These are phyloP conservation scores for Phytophthora quininea DNA, from an alignment of 352 stramenopile genomes.

Conservation along the genomic window DNA sequence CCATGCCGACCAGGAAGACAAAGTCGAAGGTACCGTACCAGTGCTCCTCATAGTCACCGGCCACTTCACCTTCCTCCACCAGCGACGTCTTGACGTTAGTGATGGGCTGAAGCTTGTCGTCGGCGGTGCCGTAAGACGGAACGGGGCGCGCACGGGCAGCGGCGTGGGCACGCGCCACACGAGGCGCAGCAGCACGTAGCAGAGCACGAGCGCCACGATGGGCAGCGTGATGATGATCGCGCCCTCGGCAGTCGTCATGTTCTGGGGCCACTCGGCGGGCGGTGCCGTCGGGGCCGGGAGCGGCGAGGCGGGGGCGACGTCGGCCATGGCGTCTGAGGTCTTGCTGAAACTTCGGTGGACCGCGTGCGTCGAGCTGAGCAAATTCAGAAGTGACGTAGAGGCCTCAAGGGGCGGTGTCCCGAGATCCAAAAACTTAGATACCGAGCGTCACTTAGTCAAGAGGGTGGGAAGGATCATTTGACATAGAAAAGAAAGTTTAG, in stretches of 20 bases:
- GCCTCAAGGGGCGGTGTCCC: conserved; percentile 1
- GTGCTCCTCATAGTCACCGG: conserved; percentile 57
- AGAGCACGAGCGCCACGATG: conserved; percentile 50
- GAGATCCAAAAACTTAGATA: neutral
- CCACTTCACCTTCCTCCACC: conserved; percentile 69
- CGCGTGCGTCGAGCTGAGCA: conserved; percentile 18
- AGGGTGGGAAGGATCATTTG: neutral
- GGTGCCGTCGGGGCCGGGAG: conserved; percentile 23
- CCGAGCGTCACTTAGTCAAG: neutral
- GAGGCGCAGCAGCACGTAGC: conserved; percentile 70
- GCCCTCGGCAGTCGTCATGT: conserved; percentile 45
- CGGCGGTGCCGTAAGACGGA: conserved; percentile 53
- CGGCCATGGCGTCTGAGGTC: conserved; percentile 21
- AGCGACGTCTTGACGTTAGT: conserved; percentile 57
- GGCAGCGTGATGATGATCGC: conserved; percentile 51
- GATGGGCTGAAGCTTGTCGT: conserved; percentile 42
- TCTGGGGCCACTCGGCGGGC: conserved; percentile 43
- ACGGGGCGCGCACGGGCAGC: conserved; percentile 45
- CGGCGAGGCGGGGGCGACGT: conserved; percentile 19
- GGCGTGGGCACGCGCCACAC: conserved; percentile 59
- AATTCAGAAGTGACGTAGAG: conserved; percentile 28
- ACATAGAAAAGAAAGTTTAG: neutral
- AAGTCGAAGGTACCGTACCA: conserved; percentile 69
- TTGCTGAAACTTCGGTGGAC: conserved; percentile 12
- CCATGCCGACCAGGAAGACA: conserved; percentile 65